Percentiles rank a stretch among this genome's conserved stretches.
Evolutionary conservation across 1,284 basidiomycete genomes (phyloP).

Genomic region (Boletus sp.): DNA sequence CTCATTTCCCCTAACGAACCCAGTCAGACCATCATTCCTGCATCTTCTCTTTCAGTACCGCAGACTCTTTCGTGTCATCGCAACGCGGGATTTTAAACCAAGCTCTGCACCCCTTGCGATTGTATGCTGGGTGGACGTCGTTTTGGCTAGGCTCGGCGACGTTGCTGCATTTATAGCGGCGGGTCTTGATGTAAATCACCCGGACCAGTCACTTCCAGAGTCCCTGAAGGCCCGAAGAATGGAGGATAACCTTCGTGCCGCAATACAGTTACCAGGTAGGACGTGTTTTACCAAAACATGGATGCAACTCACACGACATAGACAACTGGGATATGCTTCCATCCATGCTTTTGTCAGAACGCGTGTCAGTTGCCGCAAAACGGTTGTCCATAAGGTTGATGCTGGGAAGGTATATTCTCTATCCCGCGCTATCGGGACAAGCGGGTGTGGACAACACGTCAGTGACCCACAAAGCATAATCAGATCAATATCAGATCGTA

Average conservation of each 20-base stretch:
- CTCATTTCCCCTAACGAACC: slow-evolving; percentile 6
- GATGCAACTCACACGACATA: slow-evolving; percentile 10
- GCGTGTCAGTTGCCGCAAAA: slow-evolving; percentile 56
- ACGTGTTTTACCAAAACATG: neutral
- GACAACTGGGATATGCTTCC: slow-evolving; percentile 52
- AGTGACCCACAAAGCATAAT: slow-evolving; percentile 10
- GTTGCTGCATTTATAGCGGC: slow-evolving; percentile 38
- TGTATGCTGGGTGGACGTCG: slow-evolving; percentile 61
- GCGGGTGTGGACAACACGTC: slow-evolving; percentile 16
- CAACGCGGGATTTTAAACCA: slow-evolving; percentile 30
- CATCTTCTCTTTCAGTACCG: slow-evolving; percentile 51
- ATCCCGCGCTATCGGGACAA: slow-evolving; percentile 30
- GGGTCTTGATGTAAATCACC: slow-evolving; percentile 24
- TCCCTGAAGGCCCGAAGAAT: slow-evolving; percentile 43
- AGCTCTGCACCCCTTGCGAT: slow-evolving; percentile 32
- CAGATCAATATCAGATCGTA: neutral
- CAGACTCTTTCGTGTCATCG: slow-evolving; percentile 45
- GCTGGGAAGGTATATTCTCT: slow-evolving; percentile 55
- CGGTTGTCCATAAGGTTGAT: slow-evolving; percentile 54
- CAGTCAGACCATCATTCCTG: slow-evolving; percentile 33
- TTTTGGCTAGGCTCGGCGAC: slow-evolving; percentile 55
- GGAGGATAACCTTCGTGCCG: slow-evolving; percentile 53
- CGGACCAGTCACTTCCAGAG: slow-evolving; percentile 22
- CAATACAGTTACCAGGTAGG: slow-evolving; percentile 64
- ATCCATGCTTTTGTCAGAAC: slow-evolving; percentile 43